Evolutionary conservation across 306 rosid species (phyloP).

Genomic region (Gastrolobium villosum): DNA sequence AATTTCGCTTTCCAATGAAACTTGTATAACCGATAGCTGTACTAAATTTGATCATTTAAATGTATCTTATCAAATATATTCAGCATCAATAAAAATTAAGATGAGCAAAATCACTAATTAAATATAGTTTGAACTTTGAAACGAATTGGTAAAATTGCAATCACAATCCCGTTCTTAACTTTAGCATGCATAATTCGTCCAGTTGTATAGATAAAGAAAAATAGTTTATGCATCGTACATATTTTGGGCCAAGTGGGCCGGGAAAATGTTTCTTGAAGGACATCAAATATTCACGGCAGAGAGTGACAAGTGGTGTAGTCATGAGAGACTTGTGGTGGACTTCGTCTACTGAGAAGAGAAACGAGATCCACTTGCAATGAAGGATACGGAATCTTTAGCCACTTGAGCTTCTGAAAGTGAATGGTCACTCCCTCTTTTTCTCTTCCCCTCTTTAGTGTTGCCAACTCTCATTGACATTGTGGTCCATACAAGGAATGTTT

Average conservation of each 20-base stretch:
- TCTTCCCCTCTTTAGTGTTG: no score
- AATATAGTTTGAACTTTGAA: background rate
- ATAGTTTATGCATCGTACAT: background rate
- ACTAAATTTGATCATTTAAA: background rate
- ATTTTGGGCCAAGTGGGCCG: background rate
- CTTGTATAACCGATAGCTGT: background rate
- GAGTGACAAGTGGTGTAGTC: background rate
- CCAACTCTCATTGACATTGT: no score
- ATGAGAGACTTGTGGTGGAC: conserved; percentile 14
- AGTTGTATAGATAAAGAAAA: background rate
- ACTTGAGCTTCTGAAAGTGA: conserved; percentile 35
- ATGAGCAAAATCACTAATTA: background rate
- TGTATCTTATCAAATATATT: background rate
- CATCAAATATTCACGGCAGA: background rate
- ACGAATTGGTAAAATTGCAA: background rate
- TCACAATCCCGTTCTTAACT: background rate
- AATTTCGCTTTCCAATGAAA: background rate
- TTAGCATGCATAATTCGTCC: background rate
- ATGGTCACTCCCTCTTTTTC: background rate
- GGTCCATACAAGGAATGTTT: no score
- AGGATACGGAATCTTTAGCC: conserved; percentile 46
- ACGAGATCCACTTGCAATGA: conserved; percentile 34
- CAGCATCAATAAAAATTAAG: background rate
- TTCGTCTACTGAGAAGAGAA: background rate
- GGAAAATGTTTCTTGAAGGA: background rate